These are phyloP conservation scores for Hypoxylon cercidicola DNA, from an alignment of 495 filamentous ascomycete genomes.

Conservation along the genomic window DNA sequence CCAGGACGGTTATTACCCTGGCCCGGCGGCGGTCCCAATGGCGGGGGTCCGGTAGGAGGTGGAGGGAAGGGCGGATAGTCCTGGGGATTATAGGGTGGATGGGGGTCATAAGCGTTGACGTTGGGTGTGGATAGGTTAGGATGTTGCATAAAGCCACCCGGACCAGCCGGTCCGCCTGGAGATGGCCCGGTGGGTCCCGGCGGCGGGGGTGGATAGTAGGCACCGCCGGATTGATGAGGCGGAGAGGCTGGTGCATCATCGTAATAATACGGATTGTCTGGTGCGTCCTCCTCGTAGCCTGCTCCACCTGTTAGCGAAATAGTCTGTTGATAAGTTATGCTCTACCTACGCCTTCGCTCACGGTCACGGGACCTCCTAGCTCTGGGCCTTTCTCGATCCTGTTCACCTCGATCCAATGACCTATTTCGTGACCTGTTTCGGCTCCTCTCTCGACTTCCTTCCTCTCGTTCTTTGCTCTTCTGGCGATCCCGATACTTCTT, in stretches of 20 bases:
- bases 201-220: conserved; percentile 53
- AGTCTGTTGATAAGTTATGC: conserved; percentile 15
- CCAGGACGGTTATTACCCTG: conserved; percentile 33
- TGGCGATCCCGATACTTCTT: conserved; percentile 65
- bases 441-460: conserved; percentile 45
- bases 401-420: conserved; percentile 28
- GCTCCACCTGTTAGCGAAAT: conserved; percentile 26
- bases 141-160: conserved; percentile 53
- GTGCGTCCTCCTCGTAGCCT: conserved; percentile 57
- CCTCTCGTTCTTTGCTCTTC: conserved; percentile 52
- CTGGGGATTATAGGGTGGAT: conserved; percentile 51
- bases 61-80: conserved; percentile 52
- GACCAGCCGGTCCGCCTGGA: conserved; percentile 27
- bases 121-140: conserved; percentile 51
- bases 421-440: conserved; percentile 36
- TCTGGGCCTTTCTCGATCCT: conserved; percentile 38
- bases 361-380: conserved; percentile 47
- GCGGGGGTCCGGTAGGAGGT: conserved; percentile 49
- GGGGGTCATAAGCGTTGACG: conserved; percentile 43
- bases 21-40: conserved; percentile 40
- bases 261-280: conserved; percentile 50
- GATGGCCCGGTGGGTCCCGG: conserved; percentile 4
- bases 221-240: conserved; percentile 63
- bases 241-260: conserved; percentile 56
- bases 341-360: conserved; percentile 54